A percentile compares a stretch with the other conserved stretches of the same genome.
phyloP scores from a whole-genome alignment of 1,139 yeast species.

The Pichia sp. region DNA sequence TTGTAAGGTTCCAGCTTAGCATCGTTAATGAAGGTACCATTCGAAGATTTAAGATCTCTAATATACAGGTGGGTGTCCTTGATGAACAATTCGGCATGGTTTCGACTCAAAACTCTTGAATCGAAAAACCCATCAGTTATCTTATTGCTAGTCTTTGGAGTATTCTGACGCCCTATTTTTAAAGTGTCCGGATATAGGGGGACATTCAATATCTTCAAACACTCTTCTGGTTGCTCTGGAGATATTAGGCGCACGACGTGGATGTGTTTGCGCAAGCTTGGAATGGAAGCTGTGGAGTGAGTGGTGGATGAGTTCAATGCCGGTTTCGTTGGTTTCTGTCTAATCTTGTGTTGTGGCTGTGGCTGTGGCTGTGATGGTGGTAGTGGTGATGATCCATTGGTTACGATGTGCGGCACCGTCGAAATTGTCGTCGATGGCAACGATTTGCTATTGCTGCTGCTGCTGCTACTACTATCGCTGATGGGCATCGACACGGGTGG shows the following conservation, averaged over 20 bases:
- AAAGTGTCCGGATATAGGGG: conserved; percentile 80
- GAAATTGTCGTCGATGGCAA: no score
- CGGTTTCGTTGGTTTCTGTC: no score
- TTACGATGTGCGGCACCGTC: no score
- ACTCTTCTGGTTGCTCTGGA: conserved; percentile 61
- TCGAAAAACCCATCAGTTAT: conserved; percentile 90
- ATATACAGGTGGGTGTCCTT: conserved; percentile 55
- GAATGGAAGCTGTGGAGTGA: conserved; percentile 5
- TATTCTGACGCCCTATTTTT: conserved; percentile 82
- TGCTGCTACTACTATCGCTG: no score
- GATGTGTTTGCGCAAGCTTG: conserved; percentile 19
- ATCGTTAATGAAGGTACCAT: conserved; percentile 89
- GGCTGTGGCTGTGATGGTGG: no score
- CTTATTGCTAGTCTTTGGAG: conserved; percentile 64
- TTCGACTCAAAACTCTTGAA: conserved; percentile 85
- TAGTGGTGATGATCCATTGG: no score
- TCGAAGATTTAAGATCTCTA: conserved; percentile 82
- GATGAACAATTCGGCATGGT: conserved; percentile 86
- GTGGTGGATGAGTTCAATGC: no score
- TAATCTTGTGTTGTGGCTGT: no score
- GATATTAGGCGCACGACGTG: conserved; percentile 62
- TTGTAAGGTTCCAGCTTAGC: conserved; percentile 55
- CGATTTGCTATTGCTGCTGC: no score
- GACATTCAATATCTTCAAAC: conserved; percentile 64
- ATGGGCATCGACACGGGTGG: no score